Conservation (phyloP, 75 land plant species). For the Selaginella moellendorffii region DNA sequence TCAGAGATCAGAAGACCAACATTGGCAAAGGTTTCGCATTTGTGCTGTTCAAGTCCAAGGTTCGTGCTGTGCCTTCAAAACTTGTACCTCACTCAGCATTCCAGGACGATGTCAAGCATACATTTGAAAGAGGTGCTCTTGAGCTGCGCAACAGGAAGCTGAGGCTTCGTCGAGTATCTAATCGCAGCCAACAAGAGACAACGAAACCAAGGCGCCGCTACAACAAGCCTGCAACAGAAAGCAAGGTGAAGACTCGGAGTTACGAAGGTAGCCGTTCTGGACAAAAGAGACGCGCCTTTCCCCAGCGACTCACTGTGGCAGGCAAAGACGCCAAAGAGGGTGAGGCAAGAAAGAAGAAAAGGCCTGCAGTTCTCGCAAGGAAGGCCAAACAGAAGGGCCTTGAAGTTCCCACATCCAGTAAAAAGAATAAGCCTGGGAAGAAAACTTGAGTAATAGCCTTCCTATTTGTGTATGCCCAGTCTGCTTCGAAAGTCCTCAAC, state of each 20-base stretch:
- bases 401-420: too few relatives aligned
- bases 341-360: neutral
- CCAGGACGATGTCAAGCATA: neutral
- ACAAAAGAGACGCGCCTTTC: neutral
- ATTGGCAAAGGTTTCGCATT: conserved; percentile 87
- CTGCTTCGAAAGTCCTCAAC: neutral
- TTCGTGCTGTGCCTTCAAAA: conserved; percentile 16
- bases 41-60: conserved; percentile 77
- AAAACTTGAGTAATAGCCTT: neutral
- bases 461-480: neutral
- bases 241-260: neutral
- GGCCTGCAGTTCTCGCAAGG: neutral
- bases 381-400: neutral
- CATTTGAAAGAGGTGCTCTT: neutral
- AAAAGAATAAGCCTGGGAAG: too few relatives aligned
- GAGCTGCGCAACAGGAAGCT: neutral
- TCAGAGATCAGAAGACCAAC: conserved; percentile 67
- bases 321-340: neutral
- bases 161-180: neutral
- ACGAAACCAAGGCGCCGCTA: neutral
- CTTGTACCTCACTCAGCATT: neutral
- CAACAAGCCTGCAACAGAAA: neutral
- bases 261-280: neutral
- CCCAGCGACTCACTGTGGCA: neutral
- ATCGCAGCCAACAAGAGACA: neutral